Conservation (phyloP, 2,329 filamentous ascomycete species). For the Aureobasidium uvarum region DNA sequence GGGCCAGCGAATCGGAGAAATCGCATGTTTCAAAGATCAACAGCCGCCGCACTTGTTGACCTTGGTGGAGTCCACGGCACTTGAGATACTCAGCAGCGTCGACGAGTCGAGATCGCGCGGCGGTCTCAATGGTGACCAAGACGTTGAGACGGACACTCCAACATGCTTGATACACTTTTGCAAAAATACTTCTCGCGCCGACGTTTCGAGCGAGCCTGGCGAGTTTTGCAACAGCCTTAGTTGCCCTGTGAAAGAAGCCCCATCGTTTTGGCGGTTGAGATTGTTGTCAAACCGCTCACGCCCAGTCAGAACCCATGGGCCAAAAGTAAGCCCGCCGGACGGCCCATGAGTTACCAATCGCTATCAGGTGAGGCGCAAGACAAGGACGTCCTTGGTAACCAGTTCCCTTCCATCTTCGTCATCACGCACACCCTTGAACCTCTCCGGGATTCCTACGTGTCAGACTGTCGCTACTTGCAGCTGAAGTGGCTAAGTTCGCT, state of each 20-base stretch:
- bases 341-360: constrained; percentile 18
- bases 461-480: constrained; percentile 2
- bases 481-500: constrained; percentile 1
- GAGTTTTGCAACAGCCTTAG: neutral
- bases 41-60: constrained; percentile 19
- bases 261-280: constrained; percentile 17
- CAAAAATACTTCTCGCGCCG: constrained; percentile 16
- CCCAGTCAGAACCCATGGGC: neutral
- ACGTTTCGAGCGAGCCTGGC: constrained; percentile 11
- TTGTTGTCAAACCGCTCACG: constrained; percentile 20
- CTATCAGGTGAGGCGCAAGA: constrained; percentile 16
- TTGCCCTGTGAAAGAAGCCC: constrained; percentile 18
- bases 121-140: constrained; percentile 12
- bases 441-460: constrained; percentile 7
- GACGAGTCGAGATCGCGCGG: constrained; percentile 1
- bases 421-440: constrained; percentile 1
- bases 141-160: constrained; percentile 12
- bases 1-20: constrained; percentile 18
- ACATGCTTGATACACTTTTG: constrained; percentile 7
- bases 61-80: constrained; percentile 2
- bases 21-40: constrained; percentile 24
- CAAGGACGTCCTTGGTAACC: neutral
- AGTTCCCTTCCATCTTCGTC: constrained; percentile 2
- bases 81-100: neutral
- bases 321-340: neutral